Conservation (phyloP, 2,329 filamentous ascomycete species). For the Pseudofabraea citricarpa region DNA sequence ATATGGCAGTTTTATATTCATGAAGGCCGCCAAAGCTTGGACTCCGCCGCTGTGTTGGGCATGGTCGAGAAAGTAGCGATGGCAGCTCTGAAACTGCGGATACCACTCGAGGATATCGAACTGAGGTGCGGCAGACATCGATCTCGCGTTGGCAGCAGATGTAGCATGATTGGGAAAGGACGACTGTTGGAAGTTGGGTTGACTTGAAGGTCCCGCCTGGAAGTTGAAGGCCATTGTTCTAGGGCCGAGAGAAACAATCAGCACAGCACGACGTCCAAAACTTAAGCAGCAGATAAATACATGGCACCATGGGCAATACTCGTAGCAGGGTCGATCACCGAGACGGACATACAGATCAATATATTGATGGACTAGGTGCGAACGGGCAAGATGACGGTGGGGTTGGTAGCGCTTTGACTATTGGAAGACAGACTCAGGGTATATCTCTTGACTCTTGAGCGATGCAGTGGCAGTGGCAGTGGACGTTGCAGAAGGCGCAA, state of each 20-base stretch:
- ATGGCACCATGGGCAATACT: too few relatives aligned
- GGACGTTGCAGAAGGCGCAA: neutral
- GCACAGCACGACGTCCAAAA: too few relatives aligned
- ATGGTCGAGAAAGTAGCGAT: slow-evolving; percentile 86
- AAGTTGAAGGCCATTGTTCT: neutral
- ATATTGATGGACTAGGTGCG: too few relatives aligned
- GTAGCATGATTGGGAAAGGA: neutral
- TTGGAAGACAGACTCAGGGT: too few relatives aligned
- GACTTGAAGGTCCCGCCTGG: neutral
- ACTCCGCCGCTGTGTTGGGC: slow-evolving; percentile 79
- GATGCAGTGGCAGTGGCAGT: neutral
- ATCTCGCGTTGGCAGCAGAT: neutral
- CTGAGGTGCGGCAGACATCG: slow-evolving; percentile 2
- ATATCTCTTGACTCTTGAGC: too few relatives aligned
- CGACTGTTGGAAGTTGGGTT: neutral
- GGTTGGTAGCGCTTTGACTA: neutral
- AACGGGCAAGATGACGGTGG: too few relatives aligned
- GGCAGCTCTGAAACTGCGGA: slow-evolving; percentile 83
- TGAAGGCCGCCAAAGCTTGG: slow-evolving; percentile 81
- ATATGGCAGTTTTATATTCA: slow-evolving; percentile 89
- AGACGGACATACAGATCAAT: too few relatives aligned
- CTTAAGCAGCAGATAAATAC: too few relatives aligned
- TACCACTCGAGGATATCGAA: slow-evolving; percentile 93
- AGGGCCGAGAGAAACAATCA: too few relatives aligned
- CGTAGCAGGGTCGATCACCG: too few relatives aligned